Conservation (phyloP, 2,329 filamentous ascomycete genomes). For the Fusarium brevicatenulatum region DNA sequence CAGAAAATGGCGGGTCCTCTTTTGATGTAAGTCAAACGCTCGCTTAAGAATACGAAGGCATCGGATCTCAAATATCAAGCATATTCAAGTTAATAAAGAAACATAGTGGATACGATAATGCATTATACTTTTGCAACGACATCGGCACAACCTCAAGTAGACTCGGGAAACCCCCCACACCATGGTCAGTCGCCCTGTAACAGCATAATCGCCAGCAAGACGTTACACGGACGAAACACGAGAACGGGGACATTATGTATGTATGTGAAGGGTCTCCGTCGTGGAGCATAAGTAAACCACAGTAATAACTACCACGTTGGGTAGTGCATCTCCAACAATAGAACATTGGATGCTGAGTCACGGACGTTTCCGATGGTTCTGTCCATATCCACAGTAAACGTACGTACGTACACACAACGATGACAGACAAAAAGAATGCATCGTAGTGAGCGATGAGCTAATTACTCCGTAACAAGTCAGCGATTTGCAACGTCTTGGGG, state of each 20-base stretch:
- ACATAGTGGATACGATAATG: slow-evolving; percentile 3
- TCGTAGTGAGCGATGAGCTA: neutral
- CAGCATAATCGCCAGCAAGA: slow-evolving; percentile 9
- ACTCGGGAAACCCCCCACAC: neutral
- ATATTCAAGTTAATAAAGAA: neutral
- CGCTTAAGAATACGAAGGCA: slow-evolving; percentile 6
- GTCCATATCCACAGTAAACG: neutral
- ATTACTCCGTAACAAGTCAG: slow-evolving; percentile 23
- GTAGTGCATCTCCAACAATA: slow-evolving; percentile 8
- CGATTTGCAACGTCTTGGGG: neutral
- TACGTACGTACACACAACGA: neutral
- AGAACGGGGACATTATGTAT: slow-evolving; percentile 11
- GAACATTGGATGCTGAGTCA: neutral
- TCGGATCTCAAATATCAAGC: slow-evolving; percentile 6
- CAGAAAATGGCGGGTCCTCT: neutral
- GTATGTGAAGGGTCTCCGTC: slow-evolving; percentile 9
- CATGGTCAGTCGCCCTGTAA: slow-evolving; percentile 1
- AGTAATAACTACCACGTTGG: neutral
- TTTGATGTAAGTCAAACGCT: neutral
- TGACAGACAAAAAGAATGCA: neutral
- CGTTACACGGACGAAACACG: slow-evolving; percentile 36
- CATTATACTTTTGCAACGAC: neutral
- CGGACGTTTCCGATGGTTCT: neutral
- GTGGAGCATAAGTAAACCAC: slow-evolving; percentile 8
- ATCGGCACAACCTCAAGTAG: slow-evolving; percentile 5